phyloP scores from a whole-genome alignment of 352 stramenopile genomes.

The Globisporangium spiculum region DNA sequence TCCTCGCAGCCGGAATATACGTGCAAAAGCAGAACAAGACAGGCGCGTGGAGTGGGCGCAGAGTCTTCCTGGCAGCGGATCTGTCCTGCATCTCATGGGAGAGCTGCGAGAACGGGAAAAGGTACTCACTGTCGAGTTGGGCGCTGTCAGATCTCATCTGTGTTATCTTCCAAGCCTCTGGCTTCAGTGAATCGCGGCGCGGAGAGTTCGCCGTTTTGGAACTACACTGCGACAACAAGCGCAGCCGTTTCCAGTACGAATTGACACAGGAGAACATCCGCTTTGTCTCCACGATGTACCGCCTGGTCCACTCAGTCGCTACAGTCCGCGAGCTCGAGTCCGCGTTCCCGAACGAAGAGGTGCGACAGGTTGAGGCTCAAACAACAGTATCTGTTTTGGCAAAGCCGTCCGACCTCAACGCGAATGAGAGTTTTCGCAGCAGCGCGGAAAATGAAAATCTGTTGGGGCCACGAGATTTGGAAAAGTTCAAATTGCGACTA shows the following conservation, averaged over 20 bases:
- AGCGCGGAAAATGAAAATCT: constrained; percentile 19
- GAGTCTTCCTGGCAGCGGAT: constrained; percentile 9
- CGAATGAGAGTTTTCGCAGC: constrained; percentile 8
- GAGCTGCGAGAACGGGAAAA: constrained; percentile 5
- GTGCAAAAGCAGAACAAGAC: constrained; percentile 16
- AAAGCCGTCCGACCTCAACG: not conserved
- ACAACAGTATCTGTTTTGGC: not conserved
- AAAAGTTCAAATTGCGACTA: constrained; percentile 38
- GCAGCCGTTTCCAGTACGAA: constrained; percentile 15
- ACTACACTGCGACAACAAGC: constrained; percentile 13
- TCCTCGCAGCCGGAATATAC: constrained; percentile 3
- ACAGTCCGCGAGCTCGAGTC: not conserved
- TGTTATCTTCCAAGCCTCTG: constrained; percentile 9
- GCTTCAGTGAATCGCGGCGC: constrained; percentile 6
- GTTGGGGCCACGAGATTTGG: constrained; percentile 15
- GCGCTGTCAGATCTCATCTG: constrained; percentile 13
- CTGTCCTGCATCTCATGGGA: constrained; percentile 17
- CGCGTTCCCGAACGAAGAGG: not conserved
- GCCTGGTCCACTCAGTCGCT: not conserved
- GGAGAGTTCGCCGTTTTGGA: constrained; percentile 12
- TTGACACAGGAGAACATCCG: constrained; percentile 4
- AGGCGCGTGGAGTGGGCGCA: constrained; percentile 8
- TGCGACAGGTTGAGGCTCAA: not conserved
- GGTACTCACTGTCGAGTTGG: constrained; percentile 20
- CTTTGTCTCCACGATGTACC: constrained; percentile 7